Conservation (phyloP, 257 asterid genomes). For the Solanum virginianum region DNA sequence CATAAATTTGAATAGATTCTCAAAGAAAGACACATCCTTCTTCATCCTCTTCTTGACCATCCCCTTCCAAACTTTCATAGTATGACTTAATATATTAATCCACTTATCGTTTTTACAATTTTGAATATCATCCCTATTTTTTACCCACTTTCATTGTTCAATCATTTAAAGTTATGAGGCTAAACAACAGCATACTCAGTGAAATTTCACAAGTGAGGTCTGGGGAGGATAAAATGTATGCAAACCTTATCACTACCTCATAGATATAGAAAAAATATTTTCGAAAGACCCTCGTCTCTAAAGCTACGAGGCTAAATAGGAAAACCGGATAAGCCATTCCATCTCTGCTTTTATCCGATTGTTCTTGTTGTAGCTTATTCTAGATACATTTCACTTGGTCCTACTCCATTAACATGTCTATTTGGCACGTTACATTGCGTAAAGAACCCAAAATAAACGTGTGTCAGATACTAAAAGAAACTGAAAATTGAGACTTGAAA, state of each 20-base stretch:
- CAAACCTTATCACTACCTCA: no score
- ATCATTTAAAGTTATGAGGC: no score
- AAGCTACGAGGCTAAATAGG: no score
- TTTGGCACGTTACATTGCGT: not conserved
- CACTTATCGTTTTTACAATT: not conserved
- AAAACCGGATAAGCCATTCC: no score
- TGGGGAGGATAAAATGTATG: no score
- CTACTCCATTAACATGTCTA: not conserved
- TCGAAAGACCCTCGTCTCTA: no score
- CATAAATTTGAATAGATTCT: not conserved
- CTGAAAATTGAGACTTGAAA: not conserved
- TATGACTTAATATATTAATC: not conserved
- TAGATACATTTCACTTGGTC: not conserved
- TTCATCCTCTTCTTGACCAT: not conserved
- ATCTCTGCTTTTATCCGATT: no score
- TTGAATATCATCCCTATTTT: not conserved
- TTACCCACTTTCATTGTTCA: no score
- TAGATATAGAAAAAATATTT: no score
- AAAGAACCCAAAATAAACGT: not conserved
- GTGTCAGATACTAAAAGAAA: not conserved
- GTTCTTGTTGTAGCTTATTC: no score
- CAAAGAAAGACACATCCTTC: not conserved
- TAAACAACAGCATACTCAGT: no score
- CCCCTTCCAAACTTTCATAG: not conserved
- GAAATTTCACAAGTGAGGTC: no score